These are phyloP conservation scores for Raphanus sativus DNA, from an alignment of 345 rosid species.

Conservation along the genomic window DNA sequence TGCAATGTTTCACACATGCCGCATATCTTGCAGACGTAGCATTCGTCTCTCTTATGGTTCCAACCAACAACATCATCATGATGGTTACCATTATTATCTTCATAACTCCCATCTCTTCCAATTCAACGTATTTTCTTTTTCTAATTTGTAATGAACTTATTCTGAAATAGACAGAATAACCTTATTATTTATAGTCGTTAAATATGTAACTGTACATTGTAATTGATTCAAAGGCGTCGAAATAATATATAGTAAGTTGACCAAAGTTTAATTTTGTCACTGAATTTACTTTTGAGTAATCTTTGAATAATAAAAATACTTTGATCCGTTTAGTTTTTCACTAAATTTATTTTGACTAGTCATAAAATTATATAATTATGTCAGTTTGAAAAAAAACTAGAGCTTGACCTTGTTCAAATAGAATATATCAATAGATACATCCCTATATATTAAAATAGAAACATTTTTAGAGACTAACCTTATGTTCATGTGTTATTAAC, in stretches of 20 bases:
- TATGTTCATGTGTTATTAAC: too few species aligned
- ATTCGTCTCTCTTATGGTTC: neutral
- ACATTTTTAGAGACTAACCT: too few species aligned
- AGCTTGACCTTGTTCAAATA: too few species aligned
- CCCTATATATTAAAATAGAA: too few species aligned
- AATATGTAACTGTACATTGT: neutral
- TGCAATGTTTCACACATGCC: neutral
- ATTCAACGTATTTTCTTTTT: neutral
- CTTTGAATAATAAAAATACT: neutral
- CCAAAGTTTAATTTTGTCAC: neutral
- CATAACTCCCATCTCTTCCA: conserved; percentile 1
- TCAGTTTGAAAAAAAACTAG: too few species aligned
- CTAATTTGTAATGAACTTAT: neutral
- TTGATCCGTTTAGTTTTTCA: neutral
- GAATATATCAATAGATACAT: too few species aligned
- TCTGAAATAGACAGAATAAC: neutral
- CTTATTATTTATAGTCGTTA: conserved; percentile 3
- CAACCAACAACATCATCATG: conserved; percentile 23
- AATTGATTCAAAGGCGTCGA: neutral
- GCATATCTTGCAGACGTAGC: neutral
- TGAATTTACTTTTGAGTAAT: neutral
- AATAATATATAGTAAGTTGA: neutral
- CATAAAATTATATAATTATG: too few species aligned
- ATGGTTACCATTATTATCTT: conserved; percentile 7
- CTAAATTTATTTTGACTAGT: too few species aligned